Evolutionary conservation across 2,329 filamentous ascomycete species (phyloP).

Genomic region (Aspergillus fijiensis): DNA sequence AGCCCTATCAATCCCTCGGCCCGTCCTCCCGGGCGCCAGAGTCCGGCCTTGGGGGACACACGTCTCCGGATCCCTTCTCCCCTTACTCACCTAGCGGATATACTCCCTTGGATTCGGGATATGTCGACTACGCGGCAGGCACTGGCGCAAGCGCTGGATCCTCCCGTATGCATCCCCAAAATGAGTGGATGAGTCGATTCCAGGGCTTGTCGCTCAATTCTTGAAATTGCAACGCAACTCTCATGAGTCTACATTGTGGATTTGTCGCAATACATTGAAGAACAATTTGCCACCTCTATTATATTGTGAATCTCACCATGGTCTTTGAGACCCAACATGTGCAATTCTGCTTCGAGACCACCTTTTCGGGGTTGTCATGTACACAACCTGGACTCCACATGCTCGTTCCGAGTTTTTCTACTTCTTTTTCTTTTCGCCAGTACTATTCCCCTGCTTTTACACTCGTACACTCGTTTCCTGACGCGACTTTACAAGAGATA

Average conservation of each 20-base stretch:
- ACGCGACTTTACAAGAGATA: slow-evolving; percentile 20
- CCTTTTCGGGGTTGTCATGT: slow-evolving; percentile 11
- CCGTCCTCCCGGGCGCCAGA: slow-evolving; percentile 35
- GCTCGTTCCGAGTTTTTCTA: background rate
- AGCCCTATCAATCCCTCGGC: slow-evolving; percentile 39
- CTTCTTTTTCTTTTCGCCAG: background rate
- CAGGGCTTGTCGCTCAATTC: slow-evolving; percentile 72
- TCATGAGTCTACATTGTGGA: background rate
- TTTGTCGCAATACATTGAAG: background rate
- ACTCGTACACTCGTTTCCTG: slow-evolving; percentile 5
- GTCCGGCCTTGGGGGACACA: slow-evolving; percentile 29
- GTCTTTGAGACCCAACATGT: slow-evolving; percentile 2
- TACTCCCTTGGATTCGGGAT: slow-evolving; percentile 40
- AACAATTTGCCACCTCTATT: background rate
- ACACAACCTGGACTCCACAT: background rate
- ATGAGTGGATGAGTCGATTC: slow-evolving; percentile 64
- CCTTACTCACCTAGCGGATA: slow-evolving; percentile 33
- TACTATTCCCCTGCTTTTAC: slow-evolving; percentile 1
- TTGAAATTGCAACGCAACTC: slow-evolving; percentile 24
- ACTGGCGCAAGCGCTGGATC: slow-evolving; percentile 36
- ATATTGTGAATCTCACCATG: background rate
- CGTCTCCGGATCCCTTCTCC: slow-evolving; percentile 37
- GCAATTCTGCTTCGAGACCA: slow-evolving; percentile 7
- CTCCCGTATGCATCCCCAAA: slow-evolving; percentile 36
- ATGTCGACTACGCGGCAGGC: slow-evolving; percentile 32